These are phyloP conservation scores for Elsinoe fawcettii DNA, from an alignment of 2,329 filamentous ascomycete species.

Conservation along the genomic window DNA sequence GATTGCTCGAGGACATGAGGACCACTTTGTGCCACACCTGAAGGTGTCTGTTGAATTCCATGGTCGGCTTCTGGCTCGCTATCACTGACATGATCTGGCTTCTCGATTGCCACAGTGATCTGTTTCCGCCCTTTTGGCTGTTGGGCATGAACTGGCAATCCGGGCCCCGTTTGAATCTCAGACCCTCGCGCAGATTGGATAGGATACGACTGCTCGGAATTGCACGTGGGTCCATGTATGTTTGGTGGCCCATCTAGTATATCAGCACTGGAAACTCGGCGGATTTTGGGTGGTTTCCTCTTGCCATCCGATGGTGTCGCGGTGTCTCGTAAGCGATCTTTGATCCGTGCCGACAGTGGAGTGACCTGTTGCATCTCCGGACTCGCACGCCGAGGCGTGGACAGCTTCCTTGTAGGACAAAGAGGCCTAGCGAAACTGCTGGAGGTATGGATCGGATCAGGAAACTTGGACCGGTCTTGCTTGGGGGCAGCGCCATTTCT, in stretches of 20 bases:
- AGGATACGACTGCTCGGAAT: not conserved
- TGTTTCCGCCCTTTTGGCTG: not conserved
- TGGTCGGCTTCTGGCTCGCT: constrained; percentile 5
- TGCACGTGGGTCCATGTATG: not conserved
- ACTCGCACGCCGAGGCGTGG: not conserved
- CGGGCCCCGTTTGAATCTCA: not conserved
- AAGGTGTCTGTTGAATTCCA: not conserved
- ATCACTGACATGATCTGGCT: constrained; percentile 1
- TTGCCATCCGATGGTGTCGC: not conserved
- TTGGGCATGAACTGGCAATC: not conserved
- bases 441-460: not conserved
- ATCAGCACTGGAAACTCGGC: not conserved
- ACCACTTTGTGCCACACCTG: not conserved
- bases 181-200: no score
- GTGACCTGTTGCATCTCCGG: not conserved
- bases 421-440: not conserved
- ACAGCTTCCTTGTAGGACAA: not conserved
- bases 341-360: not conserved
- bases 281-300: not conserved
- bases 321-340: not conserved
- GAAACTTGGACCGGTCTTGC: not conserved
- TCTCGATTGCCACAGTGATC: not conserved
- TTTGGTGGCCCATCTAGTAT: not conserved
- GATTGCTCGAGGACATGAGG: not conserved
- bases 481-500: not conserved